Evolutionary conservation across 805 yeast species (phyloP).

Genomic region (Priceomyces carsonii): DNA sequence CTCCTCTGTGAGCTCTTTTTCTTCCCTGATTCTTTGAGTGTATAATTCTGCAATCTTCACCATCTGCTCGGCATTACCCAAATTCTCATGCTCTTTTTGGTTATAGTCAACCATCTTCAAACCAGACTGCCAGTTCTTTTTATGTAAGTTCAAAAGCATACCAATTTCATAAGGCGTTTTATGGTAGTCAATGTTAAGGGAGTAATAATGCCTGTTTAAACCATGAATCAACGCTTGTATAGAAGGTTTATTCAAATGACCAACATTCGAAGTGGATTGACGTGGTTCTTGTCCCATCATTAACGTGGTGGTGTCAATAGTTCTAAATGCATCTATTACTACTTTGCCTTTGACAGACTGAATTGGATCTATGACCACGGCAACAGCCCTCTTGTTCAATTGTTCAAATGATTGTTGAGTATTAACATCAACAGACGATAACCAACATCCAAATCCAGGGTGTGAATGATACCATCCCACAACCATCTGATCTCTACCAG

Average conservation of each 20-base stretch:
- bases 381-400: slow-evolving; percentile 92
- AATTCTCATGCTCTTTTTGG: slow-evolving; percentile 72
- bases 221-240: slow-evolving; percentile 98
- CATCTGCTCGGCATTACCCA: slow-evolving; percentile 72
- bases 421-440: slow-evolving; percentile 94
- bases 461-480: slow-evolving; percentile 99
- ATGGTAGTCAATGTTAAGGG: slow-evolving; percentile 90
- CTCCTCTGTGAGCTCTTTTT: slow-evolving; percentile 82
- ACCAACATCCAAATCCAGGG: slow-evolving; percentile 99
- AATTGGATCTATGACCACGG: slow-evolving; percentile 97
- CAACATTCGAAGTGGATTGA: slow-evolving; percentile 94
- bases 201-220: slow-evolving; percentile 93
- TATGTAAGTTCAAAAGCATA: slow-evolving; percentile 92
- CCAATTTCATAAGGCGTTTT: slow-evolving; percentile 90
- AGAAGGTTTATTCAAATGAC: slow-evolving; percentile 92
- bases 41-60: slow-evolving; percentile 89
- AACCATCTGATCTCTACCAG: slow-evolving; percentile 99
- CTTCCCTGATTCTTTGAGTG: slow-evolving; percentile 88
- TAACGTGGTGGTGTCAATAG: slow-evolving; percentile 81
- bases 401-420: slow-evolving; percentile 98
- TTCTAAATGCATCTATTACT: slow-evolving; percentile 96
- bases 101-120: slow-evolving; percentile 75
- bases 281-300: slow-evolving; percentile 98
- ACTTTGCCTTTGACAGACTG: slow-evolving; percentile 99
- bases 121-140: slow-evolving; percentile 95